A percentile compares a stretch with the other conserved stretches of the same genome.
Evolutionary conservation across 495 filamentous ascomycete species (phyloP).

Genomic region (Cladorrhinum samala): DNA sequence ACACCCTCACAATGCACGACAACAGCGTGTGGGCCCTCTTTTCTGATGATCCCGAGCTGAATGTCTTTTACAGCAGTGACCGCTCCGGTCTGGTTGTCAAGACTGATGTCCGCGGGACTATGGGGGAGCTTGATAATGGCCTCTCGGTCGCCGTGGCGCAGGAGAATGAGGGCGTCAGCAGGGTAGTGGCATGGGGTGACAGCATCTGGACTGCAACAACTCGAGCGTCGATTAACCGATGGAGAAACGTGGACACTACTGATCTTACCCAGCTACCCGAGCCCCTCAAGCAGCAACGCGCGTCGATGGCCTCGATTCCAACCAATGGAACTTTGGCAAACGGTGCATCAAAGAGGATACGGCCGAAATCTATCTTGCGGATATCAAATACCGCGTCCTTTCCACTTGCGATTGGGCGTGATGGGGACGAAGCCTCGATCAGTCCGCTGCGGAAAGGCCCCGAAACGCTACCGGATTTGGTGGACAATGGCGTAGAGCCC

Average conservation of each 20-base stretch:
- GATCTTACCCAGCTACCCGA: slow-evolving; percentile 46
- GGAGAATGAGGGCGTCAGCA: slow-evolving; percentile 84
- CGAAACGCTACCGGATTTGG: slow-evolving; percentile 54
- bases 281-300: slow-evolving; percentile 49
- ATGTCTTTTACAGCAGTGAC: slow-evolving; percentile 90
- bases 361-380: slow-evolving; percentile 65
- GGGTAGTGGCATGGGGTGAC: slow-evolving; percentile 71
- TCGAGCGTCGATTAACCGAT: slow-evolving; percentile 90
- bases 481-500: slow-evolving; percentile 53
- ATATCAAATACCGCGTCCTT: slow-evolving; percentile 80
- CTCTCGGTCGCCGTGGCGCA: slow-evolving; percentile 81
- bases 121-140: slow-evolving; percentile 79
- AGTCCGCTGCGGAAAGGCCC: slow-evolving; percentile 52
- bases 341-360: slow-evolving; percentile 53
- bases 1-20: slow-evolving; percentile 97
- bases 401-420: slow-evolving; percentile 42
- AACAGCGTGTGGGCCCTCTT: slow-evolving; percentile 96
- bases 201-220: slow-evolving; percentile 93
- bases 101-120: slow-evolving; percentile 71
- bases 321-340: slow-evolving; percentile 18
- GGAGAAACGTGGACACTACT: slow-evolving; percentile 79
- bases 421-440: slow-evolving; percentile 36
- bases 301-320: slow-evolving; percentile 38
- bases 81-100: slow-evolving; percentile 87
- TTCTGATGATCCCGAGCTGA: slow-evolving; percentile 77